These are phyloP conservation scores for Euphorbia peplus DNA, from an alignment of 345 rosid genomes.

Conservation along the genomic window DNA sequence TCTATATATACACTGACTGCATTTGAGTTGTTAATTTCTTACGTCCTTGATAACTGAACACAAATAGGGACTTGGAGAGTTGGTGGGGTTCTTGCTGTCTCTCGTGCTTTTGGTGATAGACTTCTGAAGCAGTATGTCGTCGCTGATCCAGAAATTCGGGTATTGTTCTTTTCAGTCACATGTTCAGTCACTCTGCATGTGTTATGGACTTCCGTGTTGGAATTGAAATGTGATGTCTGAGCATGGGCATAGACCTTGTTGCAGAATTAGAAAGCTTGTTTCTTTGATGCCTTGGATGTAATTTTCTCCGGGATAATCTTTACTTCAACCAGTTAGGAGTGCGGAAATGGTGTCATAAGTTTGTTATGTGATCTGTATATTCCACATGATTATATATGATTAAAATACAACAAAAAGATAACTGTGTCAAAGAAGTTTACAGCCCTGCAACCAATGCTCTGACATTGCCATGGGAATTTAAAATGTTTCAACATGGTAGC, in stretches of 20 bases:
- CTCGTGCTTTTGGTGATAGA: constrained; percentile 99
- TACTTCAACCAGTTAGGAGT: too few species aligned
- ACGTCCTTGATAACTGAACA: constrained; percentile 12
- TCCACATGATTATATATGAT: too few species aligned
- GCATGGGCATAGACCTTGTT: neutral
- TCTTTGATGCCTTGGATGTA: neutral
- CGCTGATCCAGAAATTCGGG: constrained; percentile 99
- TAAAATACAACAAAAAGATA: too few species aligned
- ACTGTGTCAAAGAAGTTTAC: too few species aligned
- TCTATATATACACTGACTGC: neutral
- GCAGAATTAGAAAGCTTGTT: neutral
- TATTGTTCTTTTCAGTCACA: constrained; percentile 15
- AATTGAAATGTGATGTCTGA: neutral
- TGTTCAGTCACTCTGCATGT: neutral
- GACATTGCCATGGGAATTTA: neutral
- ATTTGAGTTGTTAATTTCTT: neutral
- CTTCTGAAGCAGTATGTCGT: constrained; percentile 97
- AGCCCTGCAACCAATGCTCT: too few species aligned
- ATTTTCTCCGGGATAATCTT: neutral
- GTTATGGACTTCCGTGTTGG: neutral
- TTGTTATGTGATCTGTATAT: too few species aligned
- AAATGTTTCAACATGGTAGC: neutral
- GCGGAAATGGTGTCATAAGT: too few species aligned
- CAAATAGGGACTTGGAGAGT: constrained; percentile 95
- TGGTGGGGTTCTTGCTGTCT: constrained; percentile 99